phyloP scores from a whole-genome alignment of 306 rosid genomes.

The Pachyrhizus erosus region DNA sequence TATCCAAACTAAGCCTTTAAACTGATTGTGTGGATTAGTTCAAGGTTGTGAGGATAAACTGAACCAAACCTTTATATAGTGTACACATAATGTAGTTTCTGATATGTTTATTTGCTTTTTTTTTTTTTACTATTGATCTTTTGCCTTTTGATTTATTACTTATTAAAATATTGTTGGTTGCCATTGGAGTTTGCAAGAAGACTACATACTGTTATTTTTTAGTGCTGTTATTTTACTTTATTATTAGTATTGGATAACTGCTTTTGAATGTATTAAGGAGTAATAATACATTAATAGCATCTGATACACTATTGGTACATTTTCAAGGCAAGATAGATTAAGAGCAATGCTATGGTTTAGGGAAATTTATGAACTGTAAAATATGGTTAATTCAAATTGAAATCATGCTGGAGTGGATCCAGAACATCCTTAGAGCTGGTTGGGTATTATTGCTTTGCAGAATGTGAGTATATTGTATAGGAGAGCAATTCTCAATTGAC shows the following conservation, averaged over 20 bases:
- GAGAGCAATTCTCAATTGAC: no score
- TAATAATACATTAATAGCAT: not conserved
- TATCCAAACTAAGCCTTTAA: not conserved
- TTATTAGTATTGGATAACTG: not conserved
- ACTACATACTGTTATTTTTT: not conserved
- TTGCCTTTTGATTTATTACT: not conserved
- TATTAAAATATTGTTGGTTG: not conserved
- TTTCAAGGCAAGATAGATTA: not conserved
- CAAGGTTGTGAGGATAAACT: not conserved
- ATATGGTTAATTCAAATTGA: not conserved
- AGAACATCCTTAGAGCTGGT: not conserved
- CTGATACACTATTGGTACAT: not conserved
- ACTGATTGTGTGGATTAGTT: not conserved
- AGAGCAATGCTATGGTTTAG: not conserved
- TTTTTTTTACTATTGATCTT: not conserved
- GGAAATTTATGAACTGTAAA: not conserved
- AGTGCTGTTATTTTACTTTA: slow-evolving; percentile 8
- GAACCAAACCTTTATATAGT: not conserved
- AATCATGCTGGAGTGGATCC: not conserved
- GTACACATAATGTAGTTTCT: not conserved
- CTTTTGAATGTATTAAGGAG: slow-evolving; percentile 5
- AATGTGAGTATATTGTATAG: no score
- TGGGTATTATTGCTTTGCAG: slow-evolving; percentile 5
- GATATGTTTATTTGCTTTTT: not conserved
- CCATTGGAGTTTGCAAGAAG: not conserved